phyloP scores from a whole-genome alignment of 139 green algal species.

The Mesotaenium endlicherianum region DNA sequence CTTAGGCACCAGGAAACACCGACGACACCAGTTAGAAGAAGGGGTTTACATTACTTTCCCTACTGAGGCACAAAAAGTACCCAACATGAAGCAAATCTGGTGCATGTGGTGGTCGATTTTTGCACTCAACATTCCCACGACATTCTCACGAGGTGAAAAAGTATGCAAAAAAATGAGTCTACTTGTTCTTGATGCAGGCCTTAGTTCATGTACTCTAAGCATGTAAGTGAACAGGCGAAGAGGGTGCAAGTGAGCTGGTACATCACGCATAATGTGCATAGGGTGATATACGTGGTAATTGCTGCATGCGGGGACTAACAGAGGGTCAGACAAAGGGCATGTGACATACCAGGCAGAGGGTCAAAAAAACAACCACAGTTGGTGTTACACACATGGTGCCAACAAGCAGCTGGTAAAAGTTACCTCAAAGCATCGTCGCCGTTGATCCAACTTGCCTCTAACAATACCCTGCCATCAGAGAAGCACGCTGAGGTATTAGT shows the following conservation, averaged over 20 bases:
- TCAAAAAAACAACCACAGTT: too few species aligned
- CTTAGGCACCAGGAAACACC: background rate
- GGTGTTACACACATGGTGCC: too few species aligned
- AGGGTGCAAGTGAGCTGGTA: background rate
- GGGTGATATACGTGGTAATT: too few species aligned
- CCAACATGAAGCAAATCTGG: too few species aligned
- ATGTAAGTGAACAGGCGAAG: background rate
- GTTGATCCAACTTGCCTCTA: conserved; percentile 43
- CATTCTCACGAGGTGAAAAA: background rate
- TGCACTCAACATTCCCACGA: too few species aligned
- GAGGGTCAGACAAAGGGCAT: too few species aligned
- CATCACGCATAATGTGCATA: background rate
- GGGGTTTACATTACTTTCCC: background rate
- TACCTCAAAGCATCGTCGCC: conserved; percentile 41
- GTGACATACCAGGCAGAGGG: too few species aligned
- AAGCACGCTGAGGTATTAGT: background rate
- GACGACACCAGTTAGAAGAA: background rate
- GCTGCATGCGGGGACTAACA: too few species aligned
- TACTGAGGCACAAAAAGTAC: too few species aligned
- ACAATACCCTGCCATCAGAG: conserved; percentile 38
- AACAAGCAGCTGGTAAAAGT: conserved; percentile 9
- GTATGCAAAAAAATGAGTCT: background rate
- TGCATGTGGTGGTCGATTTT: too few species aligned
- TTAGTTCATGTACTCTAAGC: too few species aligned
- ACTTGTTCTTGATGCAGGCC: background rate